These are phyloP conservation scores for Geoglossum cookeanum DNA, from an alignment of 2,329 filamentous ascomycete species.

Conservation along the genomic window DNA sequence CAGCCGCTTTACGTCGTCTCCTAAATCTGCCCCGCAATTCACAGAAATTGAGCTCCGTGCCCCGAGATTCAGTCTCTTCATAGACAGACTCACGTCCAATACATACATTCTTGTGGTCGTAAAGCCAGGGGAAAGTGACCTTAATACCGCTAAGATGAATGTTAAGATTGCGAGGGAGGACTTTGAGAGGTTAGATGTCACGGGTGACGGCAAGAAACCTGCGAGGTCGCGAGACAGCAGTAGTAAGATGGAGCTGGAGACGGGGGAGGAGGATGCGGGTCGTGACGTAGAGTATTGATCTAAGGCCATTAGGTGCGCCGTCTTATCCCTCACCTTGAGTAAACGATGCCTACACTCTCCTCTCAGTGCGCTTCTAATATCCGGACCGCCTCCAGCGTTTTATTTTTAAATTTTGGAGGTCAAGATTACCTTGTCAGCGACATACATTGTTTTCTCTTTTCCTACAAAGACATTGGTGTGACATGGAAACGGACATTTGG, in stretches of 20 bases:
- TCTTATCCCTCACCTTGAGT: too few relatives aligned
- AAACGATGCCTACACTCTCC: too few relatives aligned
- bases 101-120: constrained; percentile 89
- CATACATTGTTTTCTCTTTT: too few relatives aligned
- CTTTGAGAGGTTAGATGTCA: constrained; percentile 45
- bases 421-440: too few relatives aligned
- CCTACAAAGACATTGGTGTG: too few relatives aligned
- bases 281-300: neutral
- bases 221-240: constrained; percentile 12
- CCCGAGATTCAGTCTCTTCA: constrained; percentile 74
- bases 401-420: too few relatives aligned
- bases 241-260: neutral
- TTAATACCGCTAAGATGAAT: constrained; percentile 80
- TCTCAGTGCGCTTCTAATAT: too few relatives aligned
- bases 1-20: constrained; percentile 57
- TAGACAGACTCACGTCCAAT: constrained; percentile 90
- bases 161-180: constrained; percentile 70
- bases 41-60: constrained; percentile 66
- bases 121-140: constrained; percentile 75
- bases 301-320: neutral
- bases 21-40: constrained; percentile 67
- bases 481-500: too few relatives aligned
- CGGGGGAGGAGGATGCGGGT: neutral
- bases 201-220: constrained; percentile 14
- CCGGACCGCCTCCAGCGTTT: too few relatives aligned